Evolutionary conservation across 139 green algal genomes (phyloP).

Genomic region (Picochlorum sp.): DNA sequence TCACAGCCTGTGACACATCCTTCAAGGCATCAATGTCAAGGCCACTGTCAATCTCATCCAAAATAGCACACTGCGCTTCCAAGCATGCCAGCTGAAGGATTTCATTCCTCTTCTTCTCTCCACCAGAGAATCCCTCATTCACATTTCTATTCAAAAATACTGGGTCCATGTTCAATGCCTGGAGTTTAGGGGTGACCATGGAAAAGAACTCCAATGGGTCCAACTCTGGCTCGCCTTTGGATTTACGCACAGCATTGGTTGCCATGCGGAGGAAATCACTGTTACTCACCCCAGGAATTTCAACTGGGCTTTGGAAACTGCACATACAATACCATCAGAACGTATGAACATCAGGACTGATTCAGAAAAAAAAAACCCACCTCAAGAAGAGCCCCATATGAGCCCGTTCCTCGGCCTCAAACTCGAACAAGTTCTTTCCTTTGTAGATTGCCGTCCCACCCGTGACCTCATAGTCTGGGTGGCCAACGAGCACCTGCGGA

Average conservation of each 20-base stretch:
- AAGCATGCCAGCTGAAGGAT: constrained; percentile 88
- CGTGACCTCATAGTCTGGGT: constrained; percentile 96
- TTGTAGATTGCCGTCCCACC: constrained; percentile 77
- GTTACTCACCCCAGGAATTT: constrained; percentile 95
- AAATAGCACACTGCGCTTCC: constrained; percentile 77
- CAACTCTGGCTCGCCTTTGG: constrained; percentile 74
- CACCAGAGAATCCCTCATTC: constrained; percentile 96
- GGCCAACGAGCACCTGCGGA: constrained; percentile 77
- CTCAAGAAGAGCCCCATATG: constrained; percentile 85
- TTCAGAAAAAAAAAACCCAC: background rate
- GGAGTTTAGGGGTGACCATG: constrained; percentile 90
- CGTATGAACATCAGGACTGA: no score
- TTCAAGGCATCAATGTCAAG: constrained; percentile 93
- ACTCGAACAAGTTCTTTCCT: constrained; percentile 83
- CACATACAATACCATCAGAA: constrained; percentile 8
- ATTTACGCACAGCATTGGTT: constrained; percentile 78
- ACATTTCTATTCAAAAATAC: constrained; percentile 96
- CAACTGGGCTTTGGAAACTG: constrained; percentile 85
- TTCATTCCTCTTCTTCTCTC: constrained; percentile 99
- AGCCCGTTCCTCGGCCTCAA: constrained; percentile 86
- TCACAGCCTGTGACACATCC: constrained; percentile 70
- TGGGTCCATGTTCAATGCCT: constrained; percentile 93
- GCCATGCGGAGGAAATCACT: constrained; percentile 93
- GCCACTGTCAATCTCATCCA: constrained; percentile 83
- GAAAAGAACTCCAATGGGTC: constrained; percentile 98